Percentiles rank a stretch among this genome's conserved stretches.
phyloP scores from a whole-genome alignment of 495 filamentous ascomycete genomes.

The Tuber microsphaerosporum region DNA sequence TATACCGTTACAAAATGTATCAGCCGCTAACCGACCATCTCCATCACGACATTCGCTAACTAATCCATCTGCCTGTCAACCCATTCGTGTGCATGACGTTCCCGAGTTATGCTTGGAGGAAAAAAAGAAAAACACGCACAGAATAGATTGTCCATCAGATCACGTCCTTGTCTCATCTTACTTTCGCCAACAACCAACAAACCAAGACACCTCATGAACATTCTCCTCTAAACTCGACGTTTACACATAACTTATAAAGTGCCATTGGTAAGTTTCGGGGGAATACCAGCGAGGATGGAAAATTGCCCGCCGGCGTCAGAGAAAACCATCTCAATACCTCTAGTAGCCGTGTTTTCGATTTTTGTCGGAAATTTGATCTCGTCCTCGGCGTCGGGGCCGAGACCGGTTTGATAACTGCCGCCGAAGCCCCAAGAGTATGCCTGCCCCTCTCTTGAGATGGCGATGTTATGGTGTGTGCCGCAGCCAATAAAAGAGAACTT shows the following conservation, averaged over 20 bases:
- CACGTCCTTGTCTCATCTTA: background rate
- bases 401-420: slow-evolving; percentile 60
- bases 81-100: background rate
- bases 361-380: slow-evolving; percentile 51
- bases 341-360: slow-evolving; percentile 58
- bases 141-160: background rate
- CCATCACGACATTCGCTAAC: background rate
- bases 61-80: background rate
- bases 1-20: background rate
- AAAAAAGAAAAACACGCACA: background rate
- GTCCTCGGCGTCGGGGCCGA: slow-evolving; percentile 51
- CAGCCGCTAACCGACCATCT: background rate
- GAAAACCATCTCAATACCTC: slow-evolving; percentile 52
- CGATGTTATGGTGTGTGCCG: slow-evolving; percentile 57
- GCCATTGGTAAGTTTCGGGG: slow-evolving; percentile 19
- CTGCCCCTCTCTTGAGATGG: slow-evolving; percentile 51
- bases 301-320: slow-evolving; percentile 63
- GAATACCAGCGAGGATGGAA: slow-evolving; percentile 50
- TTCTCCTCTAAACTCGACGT: background rate
- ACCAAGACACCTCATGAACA: background rate
- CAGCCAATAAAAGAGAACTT: slow-evolving; percentile 44
- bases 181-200: background rate
- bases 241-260: background rate
- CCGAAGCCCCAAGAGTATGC: slow-evolving; percentile 68
- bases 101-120: background rate